A percentile compares a stretch with the other conserved stretches of the same genome.
These are phyloP conservation scores for Geotrichum fermentans DNA, from an alignment of 1,139 yeast species.

Conservation along the genomic window DNA sequence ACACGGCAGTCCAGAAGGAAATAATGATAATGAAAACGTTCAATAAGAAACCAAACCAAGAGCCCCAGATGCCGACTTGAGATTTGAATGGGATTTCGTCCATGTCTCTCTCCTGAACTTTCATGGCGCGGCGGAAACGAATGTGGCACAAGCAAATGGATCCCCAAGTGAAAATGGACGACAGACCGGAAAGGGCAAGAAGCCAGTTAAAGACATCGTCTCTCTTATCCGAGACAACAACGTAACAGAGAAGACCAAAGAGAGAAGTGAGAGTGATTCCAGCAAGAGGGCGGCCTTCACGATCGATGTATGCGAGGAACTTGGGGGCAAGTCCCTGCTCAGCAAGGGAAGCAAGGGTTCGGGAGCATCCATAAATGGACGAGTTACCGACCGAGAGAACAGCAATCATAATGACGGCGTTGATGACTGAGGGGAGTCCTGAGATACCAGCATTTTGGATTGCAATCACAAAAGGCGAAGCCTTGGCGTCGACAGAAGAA, in stretches of 20 bases:
- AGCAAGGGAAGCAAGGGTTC: conserved; percentile 77
- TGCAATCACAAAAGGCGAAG: conserved; percentile 74
- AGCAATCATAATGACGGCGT: conserved; percentile 67
- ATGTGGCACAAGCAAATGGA: conserved; percentile 71
- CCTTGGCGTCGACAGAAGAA: conserved; percentile 48
- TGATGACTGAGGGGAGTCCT: conserved; percentile 65
- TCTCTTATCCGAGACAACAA: conserved; percentile 65
- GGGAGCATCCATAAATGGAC: conserved; percentile 70
- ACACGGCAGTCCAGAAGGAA: conserved; percentile 77
- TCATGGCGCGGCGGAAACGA: conserved; percentile 73
- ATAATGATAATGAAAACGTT: conserved; percentile 64
- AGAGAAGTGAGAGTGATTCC: conserved; percentile 56
- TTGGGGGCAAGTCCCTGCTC: conserved; percentile 79
- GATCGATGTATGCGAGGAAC: conserved; percentile 65
- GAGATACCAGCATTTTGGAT: conserved; percentile 53
- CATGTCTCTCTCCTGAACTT: conserved; percentile 55
- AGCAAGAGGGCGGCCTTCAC: conserved; percentile 66
- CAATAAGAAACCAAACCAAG: conserved; percentile 57
- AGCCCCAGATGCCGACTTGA: conserved; percentile 67
- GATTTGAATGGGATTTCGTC: conserved; percentile 67
- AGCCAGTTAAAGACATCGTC: conserved; percentile 72
- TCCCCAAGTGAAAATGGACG: conserved; percentile 78
- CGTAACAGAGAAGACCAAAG: conserved; percentile 65
- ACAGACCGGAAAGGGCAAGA: conserved; percentile 72
- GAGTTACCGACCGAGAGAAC: conserved; percentile 72